Percentiles rank a stretch among this genome's conserved stretches.
These are phyloP conservation scores for Mycena vitilis DNA, from an alignment of 768 basidiomycete species.

Conservation along the genomic window DNA sequence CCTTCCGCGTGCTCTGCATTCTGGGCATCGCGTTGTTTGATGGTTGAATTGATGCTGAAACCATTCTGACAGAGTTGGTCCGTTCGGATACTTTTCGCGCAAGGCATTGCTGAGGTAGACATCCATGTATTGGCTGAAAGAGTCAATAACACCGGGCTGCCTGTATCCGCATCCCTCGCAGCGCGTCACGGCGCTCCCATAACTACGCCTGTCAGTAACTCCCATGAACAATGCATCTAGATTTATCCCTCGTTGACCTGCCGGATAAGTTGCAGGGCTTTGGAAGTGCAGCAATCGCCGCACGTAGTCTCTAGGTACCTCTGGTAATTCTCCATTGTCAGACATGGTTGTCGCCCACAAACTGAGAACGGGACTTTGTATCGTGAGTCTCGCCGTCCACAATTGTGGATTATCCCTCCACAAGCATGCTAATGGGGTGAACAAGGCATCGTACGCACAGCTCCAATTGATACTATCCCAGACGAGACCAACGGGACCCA, in stretches of 20 bases:
- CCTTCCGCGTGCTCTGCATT: not conserved
- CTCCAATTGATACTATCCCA: conserved; percentile 12
- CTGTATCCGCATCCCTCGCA: not conserved
- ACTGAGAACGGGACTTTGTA: not conserved
- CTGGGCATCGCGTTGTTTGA: not conserved
- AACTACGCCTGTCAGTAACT: not conserved
- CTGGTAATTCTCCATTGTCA: not conserved
- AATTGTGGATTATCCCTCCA: not conserved
- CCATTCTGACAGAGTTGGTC: not conserved
- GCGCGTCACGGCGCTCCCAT: not conserved
- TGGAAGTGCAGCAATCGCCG: not conserved
- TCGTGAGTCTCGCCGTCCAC: not conserved
- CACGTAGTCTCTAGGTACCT: not conserved
- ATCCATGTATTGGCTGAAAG: conserved; percentile 2
- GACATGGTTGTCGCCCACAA: not conserved
- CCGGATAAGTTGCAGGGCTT: not conserved
- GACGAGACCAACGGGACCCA: not conserved
- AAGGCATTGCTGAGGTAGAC: not conserved
- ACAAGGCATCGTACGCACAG: conserved; percentile 1
- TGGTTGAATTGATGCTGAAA: not conserved
- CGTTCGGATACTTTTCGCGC: not conserved
- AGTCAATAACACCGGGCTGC: not conserved
- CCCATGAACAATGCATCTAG: conserved; percentile 3
- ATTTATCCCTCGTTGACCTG: not conserved
- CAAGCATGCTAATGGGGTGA: not conserved